phyloP scores from a whole-genome alignment of 176 grass and related monocot genomes.

The Oryza nivara region DNA sequence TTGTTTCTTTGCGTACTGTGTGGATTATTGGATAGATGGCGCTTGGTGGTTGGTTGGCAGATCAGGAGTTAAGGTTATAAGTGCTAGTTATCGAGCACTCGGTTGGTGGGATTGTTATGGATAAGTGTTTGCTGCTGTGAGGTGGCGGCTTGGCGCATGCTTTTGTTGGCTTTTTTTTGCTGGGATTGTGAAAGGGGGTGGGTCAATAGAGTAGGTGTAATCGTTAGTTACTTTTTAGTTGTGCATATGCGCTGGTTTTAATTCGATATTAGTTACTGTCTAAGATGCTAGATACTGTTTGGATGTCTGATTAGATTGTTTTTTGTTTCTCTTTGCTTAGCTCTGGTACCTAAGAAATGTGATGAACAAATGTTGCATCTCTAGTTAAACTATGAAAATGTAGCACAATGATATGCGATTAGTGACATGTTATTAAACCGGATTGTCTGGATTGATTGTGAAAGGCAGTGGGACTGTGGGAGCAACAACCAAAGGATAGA shows the following conservation, averaged over 20 bases:
- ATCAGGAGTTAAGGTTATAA: constrained; percentile 42
- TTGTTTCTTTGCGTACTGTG: constrained; percentile 20
- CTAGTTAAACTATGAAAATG: neutral
- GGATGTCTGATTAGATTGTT: constrained; percentile 1
- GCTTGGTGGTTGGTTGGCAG: constrained; percentile 34
- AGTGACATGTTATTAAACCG: constrained; percentile 1
- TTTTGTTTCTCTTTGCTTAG: constrained; percentile 15
- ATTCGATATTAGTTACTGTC: constrained; percentile 12
- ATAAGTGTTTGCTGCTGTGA: constrained; percentile 37
- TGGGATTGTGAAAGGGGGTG: neutral
- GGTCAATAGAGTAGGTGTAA: neutral
- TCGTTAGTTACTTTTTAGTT: neutral
- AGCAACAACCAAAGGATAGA: constrained; percentile 2
- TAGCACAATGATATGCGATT: neutral
- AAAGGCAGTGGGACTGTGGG: constrained; percentile 28
- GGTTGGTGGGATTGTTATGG: constrained; percentile 52
- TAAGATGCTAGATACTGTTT: constrained; percentile 6
- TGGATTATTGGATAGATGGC: constrained; percentile 28
- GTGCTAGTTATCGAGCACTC: constrained; percentile 21
- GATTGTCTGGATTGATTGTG: constrained; percentile 17
- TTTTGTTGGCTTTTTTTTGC: constrained; percentile 19
- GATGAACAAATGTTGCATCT: neutral
- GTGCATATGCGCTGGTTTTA: constrained; percentile 6
- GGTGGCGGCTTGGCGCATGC: constrained; percentile 1
- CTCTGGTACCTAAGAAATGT: neutral